Evolutionary conservation across 2,329 filamentous ascomycete species (phyloP).

Genomic region (Venturia effusa): DNA sequence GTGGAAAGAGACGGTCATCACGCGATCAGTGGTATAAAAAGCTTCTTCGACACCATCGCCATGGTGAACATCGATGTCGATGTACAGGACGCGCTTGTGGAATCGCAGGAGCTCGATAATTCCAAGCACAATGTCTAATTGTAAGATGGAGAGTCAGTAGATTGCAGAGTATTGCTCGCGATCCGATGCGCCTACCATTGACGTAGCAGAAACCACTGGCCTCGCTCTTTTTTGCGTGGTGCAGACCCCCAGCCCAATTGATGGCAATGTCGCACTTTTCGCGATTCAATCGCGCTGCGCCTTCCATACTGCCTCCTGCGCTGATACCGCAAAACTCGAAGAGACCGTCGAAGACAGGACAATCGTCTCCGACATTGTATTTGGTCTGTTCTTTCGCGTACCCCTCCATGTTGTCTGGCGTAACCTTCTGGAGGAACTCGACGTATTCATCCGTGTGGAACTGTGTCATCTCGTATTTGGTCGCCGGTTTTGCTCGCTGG

Average conservation of each 20-base stretch:
- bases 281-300: constrained; percentile 55
- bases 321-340: constrained; percentile 64
- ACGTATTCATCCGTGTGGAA: constrained; percentile 66
- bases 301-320: constrained; percentile 60
- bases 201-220: constrained; percentile 38
- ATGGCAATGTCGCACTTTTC: constrained; percentile 57
- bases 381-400: constrained; percentile 83
- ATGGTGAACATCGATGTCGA: constrained; percentile 58
- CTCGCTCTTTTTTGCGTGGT: constrained; percentile 39
- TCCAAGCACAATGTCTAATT: constrained; percentile 56
- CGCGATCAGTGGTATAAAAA: constrained; percentile 60
- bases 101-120: constrained; percentile 55
- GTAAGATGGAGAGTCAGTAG: constrained; percentile 2
- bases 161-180: background rate
- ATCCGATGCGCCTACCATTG: constrained; percentile 26
- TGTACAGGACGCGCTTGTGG: constrained; percentile 54
- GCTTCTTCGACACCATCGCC: constrained; percentile 61
- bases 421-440: constrained; percentile 72
- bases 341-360: constrained; percentile 57
- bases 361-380: constrained; percentile 55
- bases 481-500: constrained; percentile 38
- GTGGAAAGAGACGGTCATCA: constrained; percentile 63
- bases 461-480: constrained; percentile 61
- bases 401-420: constrained; percentile 95
- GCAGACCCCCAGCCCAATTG: constrained; percentile 40